Evolutionary conservation across 73 alveolate genomes (phyloP), one percentile per base, ranked within the genome.

Genomic region (Paramecium biaurelia): DNA sequence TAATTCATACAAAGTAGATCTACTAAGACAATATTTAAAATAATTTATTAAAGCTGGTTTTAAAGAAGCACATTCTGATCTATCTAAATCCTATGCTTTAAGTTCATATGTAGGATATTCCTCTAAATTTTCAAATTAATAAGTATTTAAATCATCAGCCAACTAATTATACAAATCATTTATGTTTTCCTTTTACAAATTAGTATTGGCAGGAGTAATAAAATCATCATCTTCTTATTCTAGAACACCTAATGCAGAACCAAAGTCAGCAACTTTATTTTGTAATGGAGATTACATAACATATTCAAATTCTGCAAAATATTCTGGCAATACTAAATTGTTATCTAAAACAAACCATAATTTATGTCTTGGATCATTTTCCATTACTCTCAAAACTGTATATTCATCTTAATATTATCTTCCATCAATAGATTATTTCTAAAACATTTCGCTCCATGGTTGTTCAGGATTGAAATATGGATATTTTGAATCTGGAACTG

Each of bases 301-400:
- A 87, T 96, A 96, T 56, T 96, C 98, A 85, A 96, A 95, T 58
- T 96, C 99, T 21, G 95, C 98, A 32, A 94, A 93, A 86, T 96
- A 96, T 85, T 96, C 99, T 6, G 99, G 99, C 20, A 96, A 92
- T 9, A 96, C 94, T 14, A 96, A 92, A 84, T 95, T 93, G 72
- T 95, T 96, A 82, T 96, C 99, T 15, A 96, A 84, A 20, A 96
- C 95, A 88, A 95, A 95, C 98, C 99, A 96, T 85, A 95, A 38
- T 45, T 94, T 92, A 56, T 95, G 95, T 86, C 93, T 95, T 8
- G 85, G 88, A 57, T 95, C 98, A 38, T 85, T 79, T 42, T 95
- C 98, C 63, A 88, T 92, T 14, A 92, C 87, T 87, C 98, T 89
- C 92, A 72, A 95, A 7, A 96, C 95, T 7, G 97, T 92, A 74